phyloP scores from a whole-genome alignment of 192 early-diverging fungal genomes.

The Backusella psychrophila region DNA sequence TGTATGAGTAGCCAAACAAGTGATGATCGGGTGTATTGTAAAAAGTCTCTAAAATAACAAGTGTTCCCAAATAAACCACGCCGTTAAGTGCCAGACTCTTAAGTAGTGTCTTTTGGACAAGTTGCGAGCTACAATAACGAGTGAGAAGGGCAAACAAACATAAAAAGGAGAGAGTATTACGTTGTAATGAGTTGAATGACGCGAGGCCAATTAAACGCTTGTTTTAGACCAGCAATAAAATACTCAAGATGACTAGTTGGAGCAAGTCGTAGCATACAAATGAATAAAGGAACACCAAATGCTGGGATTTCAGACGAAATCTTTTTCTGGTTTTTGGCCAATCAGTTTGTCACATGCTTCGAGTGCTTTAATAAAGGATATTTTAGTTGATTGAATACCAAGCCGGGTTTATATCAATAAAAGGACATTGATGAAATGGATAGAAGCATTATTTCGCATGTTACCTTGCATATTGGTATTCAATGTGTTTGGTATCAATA shows the following conservation, averaged over 20 bases:
- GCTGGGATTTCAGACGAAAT: too few species aligned
- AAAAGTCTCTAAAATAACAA: conserved; percentile 28
- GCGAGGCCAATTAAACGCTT: conserved; percentile 31
- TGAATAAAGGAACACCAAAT: neutral
- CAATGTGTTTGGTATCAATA: too few species aligned
- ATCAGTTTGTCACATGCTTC: too few species aligned
- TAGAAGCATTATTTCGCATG: too few species aligned
- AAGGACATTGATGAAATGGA: too few species aligned
- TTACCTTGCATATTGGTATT: too few species aligned
- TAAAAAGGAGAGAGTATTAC: conserved; percentile 6
- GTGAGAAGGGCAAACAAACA: neutral
- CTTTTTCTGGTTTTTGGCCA: too few species aligned
- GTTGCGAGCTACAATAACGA: conserved; percentile 16
- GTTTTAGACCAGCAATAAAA: conserved; percentile 19
- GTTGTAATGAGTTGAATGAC: conserved; percentile 29
- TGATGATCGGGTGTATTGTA: conserved; percentile 23
- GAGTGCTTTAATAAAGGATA: too few species aligned
- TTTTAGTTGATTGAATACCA: too few species aligned
- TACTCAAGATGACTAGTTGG: conserved; percentile 8
- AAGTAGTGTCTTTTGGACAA: conserved; percentile 21
- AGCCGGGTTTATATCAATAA: too few species aligned
- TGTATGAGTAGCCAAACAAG: conserved; percentile 29
- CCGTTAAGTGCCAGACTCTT: conserved; percentile 30
- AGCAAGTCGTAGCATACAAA: neutral
- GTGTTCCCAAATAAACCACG: conserved; percentile 23